Conservation (phyloP, 2,329 filamentous ascomycete genomes). For the Ophiostoma pallidulum region DNA sequence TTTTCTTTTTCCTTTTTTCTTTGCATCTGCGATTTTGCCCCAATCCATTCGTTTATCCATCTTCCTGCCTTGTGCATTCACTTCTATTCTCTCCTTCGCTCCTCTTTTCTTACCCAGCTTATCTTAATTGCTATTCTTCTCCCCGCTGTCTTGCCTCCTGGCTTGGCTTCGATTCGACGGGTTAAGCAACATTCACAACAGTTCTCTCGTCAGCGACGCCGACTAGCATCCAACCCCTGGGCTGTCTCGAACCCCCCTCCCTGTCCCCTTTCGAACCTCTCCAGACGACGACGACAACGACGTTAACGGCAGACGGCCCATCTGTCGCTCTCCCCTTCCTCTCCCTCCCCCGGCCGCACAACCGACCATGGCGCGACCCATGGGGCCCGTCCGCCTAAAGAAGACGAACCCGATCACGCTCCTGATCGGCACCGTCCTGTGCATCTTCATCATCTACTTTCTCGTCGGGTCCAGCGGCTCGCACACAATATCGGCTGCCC, state of each 20-base stretch:
- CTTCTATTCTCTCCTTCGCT: slow-evolving; percentile 2
- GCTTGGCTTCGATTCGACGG: neutral
- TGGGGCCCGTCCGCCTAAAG: slow-evolving; percentile 63
- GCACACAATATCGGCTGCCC: slow-evolving; percentile 22
- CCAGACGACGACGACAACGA: neutral
- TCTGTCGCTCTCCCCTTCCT: neutral
- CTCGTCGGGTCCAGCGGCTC: slow-evolving; percentile 37
- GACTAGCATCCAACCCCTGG: too few relatives aligned
- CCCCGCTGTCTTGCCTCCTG: neutral
- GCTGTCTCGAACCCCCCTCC: neutral
- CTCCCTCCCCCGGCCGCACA: neutral
- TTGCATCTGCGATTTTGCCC: neutral
- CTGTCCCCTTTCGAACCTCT: neutral
- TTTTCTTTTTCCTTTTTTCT: neutral
- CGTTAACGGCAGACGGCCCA: neutral
- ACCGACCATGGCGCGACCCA: slow-evolving; percentile 43
- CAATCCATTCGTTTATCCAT: neutral
- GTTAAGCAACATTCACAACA: too few relatives aligned
- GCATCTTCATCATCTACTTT: slow-evolving; percentile 62
- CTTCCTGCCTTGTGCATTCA: neutral
- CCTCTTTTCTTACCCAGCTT: neutral
- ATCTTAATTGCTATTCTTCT: neutral
- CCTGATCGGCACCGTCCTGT: slow-evolving; percentile 59
- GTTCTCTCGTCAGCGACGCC: too few relatives aligned
- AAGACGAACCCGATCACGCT: slow-evolving; percentile 71